Conservation (phyloP, 495 filamentous ascomycete genomes). For the Aspergillus sparsus region DNA sequence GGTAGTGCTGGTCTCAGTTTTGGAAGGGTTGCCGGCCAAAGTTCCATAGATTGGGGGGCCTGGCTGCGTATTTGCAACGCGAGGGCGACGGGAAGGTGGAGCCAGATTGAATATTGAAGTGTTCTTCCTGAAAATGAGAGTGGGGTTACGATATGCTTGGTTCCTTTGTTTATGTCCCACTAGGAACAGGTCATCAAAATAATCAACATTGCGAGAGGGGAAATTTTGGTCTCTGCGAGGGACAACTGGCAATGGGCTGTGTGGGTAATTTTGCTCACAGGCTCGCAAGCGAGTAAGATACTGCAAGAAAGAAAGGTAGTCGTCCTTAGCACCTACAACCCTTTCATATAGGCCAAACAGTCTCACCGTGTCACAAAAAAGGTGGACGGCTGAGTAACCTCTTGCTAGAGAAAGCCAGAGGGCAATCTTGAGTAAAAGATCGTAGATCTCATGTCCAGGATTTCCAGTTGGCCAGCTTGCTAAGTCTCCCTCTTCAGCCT, state of each 20-base stretch:
- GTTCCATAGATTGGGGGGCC: neutral
- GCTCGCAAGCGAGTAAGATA: conserved; percentile 24
- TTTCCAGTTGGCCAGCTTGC: conserved; percentile 19
- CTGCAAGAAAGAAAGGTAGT: conserved; percentile 19
- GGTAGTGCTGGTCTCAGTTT: neutral
- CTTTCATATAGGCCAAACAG: conserved; percentile 21
- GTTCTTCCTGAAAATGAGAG: no score
- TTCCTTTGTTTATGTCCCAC: no score
- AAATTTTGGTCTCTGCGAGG: conserved; percentile 11
- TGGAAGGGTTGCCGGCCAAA: neutral
- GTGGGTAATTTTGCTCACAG: conserved; percentile 12
- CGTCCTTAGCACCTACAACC: neutral
- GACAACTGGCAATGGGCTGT: conserved; percentile 5
- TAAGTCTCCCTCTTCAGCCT: conserved; percentile 14
- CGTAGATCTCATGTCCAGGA: conserved; percentile 1
- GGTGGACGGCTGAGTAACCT: conserved; percentile 31
- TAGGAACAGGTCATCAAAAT: conserved; percentile 22
- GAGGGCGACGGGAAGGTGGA: neutral
- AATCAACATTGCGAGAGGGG: conserved; percentile 19
- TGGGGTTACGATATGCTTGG: no score
- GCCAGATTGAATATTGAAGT: neutral
- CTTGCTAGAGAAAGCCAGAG: conserved; percentile 32
- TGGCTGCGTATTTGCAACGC: neutral
- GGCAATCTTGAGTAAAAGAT: conserved; percentile 27
- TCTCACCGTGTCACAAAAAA: conserved; percentile 30